Evolutionary conservation across 768 basidiomycete genomes (phyloP).

Genomic region (Coprinellus micaceus): DNA sequence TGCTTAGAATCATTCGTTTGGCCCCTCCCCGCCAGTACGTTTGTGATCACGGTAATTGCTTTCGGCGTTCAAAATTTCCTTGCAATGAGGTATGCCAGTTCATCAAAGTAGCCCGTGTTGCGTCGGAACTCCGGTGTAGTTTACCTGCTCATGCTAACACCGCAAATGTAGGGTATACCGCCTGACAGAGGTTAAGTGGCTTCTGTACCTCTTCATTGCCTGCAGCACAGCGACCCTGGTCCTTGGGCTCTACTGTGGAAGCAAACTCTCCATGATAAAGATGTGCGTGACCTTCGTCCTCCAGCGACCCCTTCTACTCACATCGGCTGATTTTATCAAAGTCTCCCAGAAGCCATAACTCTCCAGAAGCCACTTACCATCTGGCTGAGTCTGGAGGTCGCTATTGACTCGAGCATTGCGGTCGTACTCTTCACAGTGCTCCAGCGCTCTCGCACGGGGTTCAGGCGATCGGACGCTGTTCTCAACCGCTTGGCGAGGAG

Average conservation of each 20-base stretch:
- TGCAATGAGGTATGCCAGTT: not conserved
- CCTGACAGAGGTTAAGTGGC: not conserved
- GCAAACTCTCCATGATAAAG: not conserved
- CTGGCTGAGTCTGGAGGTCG: not conserved
- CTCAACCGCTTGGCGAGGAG: not conserved
- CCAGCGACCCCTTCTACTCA: not conserved
- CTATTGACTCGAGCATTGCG: not conserved
- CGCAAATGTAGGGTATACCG: not conserved
- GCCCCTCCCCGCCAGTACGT: not conserved
- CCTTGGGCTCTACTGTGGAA: not conserved
- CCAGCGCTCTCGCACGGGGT: not conserved
- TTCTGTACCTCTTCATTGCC: not conserved
- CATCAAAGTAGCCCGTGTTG: not conserved
- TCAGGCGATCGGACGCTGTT: constrained; percentile 9
- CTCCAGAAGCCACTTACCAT: not conserved
- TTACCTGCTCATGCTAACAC: not conserved
- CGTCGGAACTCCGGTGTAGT: not conserved
- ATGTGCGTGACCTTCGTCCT: not conserved
- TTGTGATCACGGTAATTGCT: not conserved
- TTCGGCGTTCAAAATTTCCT: not conserved
- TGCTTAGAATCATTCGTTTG: not conserved
- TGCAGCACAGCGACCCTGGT: not conserved
- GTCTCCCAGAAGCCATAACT: not conserved
- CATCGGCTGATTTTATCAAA: not conserved
- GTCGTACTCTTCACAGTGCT: not conserved